A percentile compares a stretch with the other conserved stretches of the same genome.
Conservation (phyloP, 1,284 basidiomycete species). For the Ceratobasidium sp. region DNA sequence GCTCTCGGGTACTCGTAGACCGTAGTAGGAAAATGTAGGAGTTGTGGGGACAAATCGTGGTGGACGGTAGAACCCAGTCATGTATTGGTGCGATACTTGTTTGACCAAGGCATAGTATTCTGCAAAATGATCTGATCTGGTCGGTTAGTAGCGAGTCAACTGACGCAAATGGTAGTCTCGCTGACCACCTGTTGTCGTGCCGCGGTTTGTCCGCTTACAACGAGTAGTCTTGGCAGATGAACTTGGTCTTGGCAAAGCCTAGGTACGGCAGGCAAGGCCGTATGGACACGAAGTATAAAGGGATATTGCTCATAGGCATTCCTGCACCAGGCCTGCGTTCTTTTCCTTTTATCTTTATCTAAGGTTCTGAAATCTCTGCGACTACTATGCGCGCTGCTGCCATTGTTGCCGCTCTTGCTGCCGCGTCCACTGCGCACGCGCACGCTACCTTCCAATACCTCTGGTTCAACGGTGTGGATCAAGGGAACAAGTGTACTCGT, state of each 20-base stretch:
- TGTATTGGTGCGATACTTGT: background rate
- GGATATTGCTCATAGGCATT: background rate
- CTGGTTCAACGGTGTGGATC: conserved; percentile 44
- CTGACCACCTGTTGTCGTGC: conserved; percentile 21
- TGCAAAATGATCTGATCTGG: background rate
- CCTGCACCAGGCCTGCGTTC: background rate
- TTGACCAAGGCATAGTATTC: background rate
- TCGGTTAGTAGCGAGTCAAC: conserved; percentile 5
- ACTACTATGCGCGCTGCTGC: conserved; percentile 33
- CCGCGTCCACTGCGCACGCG: conserved; percentile 45
- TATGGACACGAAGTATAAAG: conserved; percentile 9
- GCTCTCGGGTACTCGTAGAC: too few relatives aligned
- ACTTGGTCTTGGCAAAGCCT: too few relatives aligned
- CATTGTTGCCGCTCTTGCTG: conserved; percentile 38
- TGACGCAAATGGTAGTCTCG: conserved; percentile 15
- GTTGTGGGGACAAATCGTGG: conserved; percentile 6
- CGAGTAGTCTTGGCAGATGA: conserved; percentile 16
- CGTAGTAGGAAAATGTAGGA: too few relatives aligned
- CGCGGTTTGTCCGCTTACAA: conserved; percentile 31
- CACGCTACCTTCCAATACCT: conserved; percentile 51
- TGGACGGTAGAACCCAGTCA: background rate
- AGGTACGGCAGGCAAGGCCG: too few relatives aligned
- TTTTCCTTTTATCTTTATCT: background rate
- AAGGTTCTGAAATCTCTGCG: background rate
- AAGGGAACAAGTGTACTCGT: conserved; percentile 42